Conservation (phyloP, 306 rosid genomes). For the Citrullus amarus region DNA sequence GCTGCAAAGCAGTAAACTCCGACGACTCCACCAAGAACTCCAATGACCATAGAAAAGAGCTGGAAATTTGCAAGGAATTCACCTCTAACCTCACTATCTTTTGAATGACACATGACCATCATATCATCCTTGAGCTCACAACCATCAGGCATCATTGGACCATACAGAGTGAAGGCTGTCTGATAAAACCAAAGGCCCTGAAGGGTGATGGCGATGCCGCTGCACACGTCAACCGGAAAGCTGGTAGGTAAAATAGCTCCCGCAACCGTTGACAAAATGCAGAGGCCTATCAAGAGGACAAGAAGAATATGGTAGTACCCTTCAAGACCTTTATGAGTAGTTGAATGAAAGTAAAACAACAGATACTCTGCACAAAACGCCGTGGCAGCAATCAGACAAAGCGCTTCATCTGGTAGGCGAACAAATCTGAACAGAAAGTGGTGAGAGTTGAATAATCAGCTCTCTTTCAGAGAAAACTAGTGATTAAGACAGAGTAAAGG, state of each 20-base stretch:
- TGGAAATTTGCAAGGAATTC: conserved; percentile 93
- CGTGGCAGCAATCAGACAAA: conserved; percentile 57
- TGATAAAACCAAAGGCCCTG: conserved; percentile 98
- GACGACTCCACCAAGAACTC: conserved; percentile 48
- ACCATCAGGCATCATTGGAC: conserved; percentile 90
- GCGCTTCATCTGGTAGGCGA: conserved; percentile 66
- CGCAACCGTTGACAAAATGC: conserved; percentile 44
- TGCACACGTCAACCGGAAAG: conserved; percentile 59
- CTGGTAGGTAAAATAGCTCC: conserved; percentile 75
- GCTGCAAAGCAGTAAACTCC: conserved; percentile 43
- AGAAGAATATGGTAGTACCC: conserved; percentile 86
- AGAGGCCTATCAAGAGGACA: conserved; percentile 61
- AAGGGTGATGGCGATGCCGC: conserved; percentile 67
- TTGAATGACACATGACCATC: conserved; percentile 37
- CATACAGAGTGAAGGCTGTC: conserved; percentile 89
- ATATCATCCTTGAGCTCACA: conserved; percentile 36
- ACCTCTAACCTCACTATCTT: conserved; percentile 64
- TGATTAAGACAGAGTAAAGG: background rate
- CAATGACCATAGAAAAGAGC: conserved; percentile 43
- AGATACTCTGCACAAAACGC: conserved; percentile 89
- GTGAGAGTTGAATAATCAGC: conserved; percentile 3
- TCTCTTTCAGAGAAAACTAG: background rate
- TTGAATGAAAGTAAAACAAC: conserved; percentile 88
- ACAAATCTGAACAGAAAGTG: conserved; percentile 30
- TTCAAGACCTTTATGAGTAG: conserved; percentile 80